Percentiles rank a stretch among this genome's conserved stretches.
These are phyloP conservation scores for Colletotrichum caudatum DNA, from an alignment of 2,329 filamentous ascomycete genomes.

Conservation along the genomic window DNA sequence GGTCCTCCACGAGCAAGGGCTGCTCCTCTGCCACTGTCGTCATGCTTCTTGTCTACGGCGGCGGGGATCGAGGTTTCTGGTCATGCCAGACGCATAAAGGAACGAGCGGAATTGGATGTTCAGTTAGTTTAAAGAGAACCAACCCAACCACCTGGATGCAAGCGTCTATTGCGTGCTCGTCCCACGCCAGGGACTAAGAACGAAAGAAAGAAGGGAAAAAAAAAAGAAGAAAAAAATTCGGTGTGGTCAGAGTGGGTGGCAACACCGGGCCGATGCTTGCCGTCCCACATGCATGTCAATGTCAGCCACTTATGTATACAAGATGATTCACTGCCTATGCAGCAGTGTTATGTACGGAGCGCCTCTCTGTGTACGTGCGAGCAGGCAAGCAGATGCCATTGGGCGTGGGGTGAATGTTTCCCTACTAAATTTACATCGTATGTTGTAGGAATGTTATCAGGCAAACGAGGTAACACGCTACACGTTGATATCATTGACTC, in stretches of 20 bases:
- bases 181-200: slow-evolving; percentile 15
- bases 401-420: neutral
- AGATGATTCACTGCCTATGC: no score
- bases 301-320: neutral
- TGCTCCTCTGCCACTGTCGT: slow-evolving; percentile 27
- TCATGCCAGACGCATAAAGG: neutral
- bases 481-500: neutral
- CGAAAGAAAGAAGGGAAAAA: neutral
- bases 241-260: slow-evolving; percentile 24
- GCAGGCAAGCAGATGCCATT: neutral
- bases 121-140: neutral
- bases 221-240: neutral
- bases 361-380: neutral
- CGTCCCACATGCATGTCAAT: slow-evolving; percentile 19
- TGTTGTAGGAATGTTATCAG: neutral
- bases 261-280: slow-evolving; percentile 21
- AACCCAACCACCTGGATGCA: neutral
- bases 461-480: neutral
- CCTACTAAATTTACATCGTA: no score
- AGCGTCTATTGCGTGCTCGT: slow-evolving; percentile 32
- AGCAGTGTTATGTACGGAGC: no score
- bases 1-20: slow-evolving; percentile 33
- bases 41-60: neutral
- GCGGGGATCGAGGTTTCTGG: neutral
- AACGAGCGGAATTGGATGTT: neutral